Evolutionary conservation across 495 filamentous ascomycete species (phyloP).

Genomic region (Xylaria palmicola): DNA sequence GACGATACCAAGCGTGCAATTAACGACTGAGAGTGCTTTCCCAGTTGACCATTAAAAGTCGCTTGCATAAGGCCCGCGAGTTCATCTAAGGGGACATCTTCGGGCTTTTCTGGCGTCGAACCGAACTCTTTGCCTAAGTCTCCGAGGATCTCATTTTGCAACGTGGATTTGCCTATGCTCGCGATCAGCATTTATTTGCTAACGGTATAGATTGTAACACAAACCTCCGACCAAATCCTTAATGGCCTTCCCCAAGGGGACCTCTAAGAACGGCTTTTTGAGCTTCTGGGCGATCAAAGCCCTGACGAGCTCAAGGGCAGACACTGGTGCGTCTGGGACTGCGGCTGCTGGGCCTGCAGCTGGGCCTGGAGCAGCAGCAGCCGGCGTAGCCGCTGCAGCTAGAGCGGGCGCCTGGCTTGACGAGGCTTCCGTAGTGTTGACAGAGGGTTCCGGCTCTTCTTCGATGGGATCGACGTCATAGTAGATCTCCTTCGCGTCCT

Average conservation of each 20-base stretch:
- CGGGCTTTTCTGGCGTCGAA: constrained; percentile 95
- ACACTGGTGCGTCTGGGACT: constrained; percentile 81
- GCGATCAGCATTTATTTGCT: constrained; percentile 8
- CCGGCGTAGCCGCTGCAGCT: constrained; percentile 50
- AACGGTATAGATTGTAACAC: constrained; percentile 29
- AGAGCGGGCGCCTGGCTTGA: constrained; percentile 47
- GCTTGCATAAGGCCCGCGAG: constrained; percentile 93
- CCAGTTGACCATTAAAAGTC: constrained; percentile 96
- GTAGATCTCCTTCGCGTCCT: constrained; percentile 99
- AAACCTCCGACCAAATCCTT: constrained; percentile 97
- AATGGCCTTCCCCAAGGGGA: constrained; percentile 94
- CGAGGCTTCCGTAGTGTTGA: constrained; percentile 45
- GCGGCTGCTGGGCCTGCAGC: constrained; percentile 85
- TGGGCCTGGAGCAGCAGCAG: constrained; percentile 59
- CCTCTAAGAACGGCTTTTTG: constrained; percentile 87
- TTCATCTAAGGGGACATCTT: constrained; percentile 95
- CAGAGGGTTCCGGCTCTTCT: constrained; percentile 71
- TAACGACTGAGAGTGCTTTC: constrained; percentile 93
- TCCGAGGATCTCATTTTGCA: constrained; percentile 93
- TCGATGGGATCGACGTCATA: constrained; percentile 96
- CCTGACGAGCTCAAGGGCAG: constrained; percentile 85
- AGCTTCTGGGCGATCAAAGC: constrained; percentile 96
- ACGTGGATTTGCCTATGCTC: constrained; percentile 82
- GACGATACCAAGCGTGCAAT: constrained; percentile 93
- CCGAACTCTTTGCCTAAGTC: constrained; percentile 98